Evolutionary conservation across 495 filamentous ascomycete genomes (phyloP), one percentile per base, ranked within the genome.

Genomic region (Friedmanniomyces simplex): DNA sequence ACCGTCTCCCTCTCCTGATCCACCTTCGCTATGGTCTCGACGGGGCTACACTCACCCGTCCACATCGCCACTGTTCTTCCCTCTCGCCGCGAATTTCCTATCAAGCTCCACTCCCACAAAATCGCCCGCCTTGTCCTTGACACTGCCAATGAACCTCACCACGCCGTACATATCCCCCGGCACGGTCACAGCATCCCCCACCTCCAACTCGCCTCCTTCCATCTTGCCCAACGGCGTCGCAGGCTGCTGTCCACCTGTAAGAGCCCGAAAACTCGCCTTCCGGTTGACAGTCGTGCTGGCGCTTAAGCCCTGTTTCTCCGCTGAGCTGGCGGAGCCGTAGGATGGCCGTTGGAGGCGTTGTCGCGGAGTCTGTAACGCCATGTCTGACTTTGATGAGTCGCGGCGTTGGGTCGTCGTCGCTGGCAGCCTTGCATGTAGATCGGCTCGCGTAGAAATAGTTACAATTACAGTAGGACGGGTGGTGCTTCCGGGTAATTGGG

Each of bases 91-190:
- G 68, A 82, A 89, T 60, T 94, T 88, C 52, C 79, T 73, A 62
- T 86, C 83, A 59, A 99, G 74, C 69, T 99, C 94, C 45, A 99
- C 88, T n/a, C 93, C 93, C 25, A 86, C 90, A 75, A 97, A 99
- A 13, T 80, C 78, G 39, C 93, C 93, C 50, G 86, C 88, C 75
- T 95, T 95, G 54, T 91, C 91, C 49, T 82, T 80, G 32, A 99
- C 91, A 37, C 74, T 73, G 4, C 93, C 93, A 58, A 99, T 75
- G 67, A 91, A 99, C 69, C 86, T 89, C 54, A 99, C 81, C 24
- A 81, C 86, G 24, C 93, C 93, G 62, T 85, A 74, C 91, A 99
- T 96, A 64, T 84, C 89, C 11, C 93, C 94, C 6, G 93, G 93
- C 51, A 96, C 91, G 58, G 97, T 91, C 52, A 99, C 93, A 53